Base-by-base conservation (phyloP, 345 rosid species). In the Corchorus capsularis region DNA sequence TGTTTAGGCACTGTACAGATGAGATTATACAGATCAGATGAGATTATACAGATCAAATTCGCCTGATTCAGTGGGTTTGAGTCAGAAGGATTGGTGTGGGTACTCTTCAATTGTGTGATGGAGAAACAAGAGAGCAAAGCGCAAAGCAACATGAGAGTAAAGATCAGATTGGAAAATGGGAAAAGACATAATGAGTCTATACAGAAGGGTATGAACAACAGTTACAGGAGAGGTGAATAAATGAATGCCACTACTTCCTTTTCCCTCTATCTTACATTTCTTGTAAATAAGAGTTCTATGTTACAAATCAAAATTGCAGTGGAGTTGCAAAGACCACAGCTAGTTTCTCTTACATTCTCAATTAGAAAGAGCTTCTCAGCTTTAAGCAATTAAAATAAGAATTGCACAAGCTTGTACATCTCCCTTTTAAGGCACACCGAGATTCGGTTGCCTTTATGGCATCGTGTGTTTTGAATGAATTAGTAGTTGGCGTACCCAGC, bases 301-400 rank as follows among this genome's bases (percentile, higher is more conserved):
- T 81, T 85, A 85, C 88, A 83, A 80, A 85, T 83, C 91, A 87
- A 87, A 87, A 87, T 81, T 85, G 83, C 73, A 41, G 84, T 80
- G 84, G 83, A 32, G 79, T 70, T 61, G 76, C 69, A 56, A 64
- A 65, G 64, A 71, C 83, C 81, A 71, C 78, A 49, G 71, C 75
- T 66, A 27, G 59, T 66, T 78, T 78, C 82, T 69, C 84, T 66
- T 66, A 61, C 80, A 74, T 72, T 78, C 79, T 80, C 80, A 83
- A 80, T 72, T 55, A 63, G 69, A 71, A 73, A 70, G 52, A 60
- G 41, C 79, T 76, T 65, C 75, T 54, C 66, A 77, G 78, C 79
- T 77, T 77, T 60, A 69, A 71, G 72, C 79, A 66, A 67, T 70
- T 46, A 57, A 69, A 78, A 69, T 46, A 71, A 71, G 60, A 72